phyloP scores from a whole-genome alignment of 2,329 filamentous ascomycete genomes.

The Cryphonectria japonica region DNA sequence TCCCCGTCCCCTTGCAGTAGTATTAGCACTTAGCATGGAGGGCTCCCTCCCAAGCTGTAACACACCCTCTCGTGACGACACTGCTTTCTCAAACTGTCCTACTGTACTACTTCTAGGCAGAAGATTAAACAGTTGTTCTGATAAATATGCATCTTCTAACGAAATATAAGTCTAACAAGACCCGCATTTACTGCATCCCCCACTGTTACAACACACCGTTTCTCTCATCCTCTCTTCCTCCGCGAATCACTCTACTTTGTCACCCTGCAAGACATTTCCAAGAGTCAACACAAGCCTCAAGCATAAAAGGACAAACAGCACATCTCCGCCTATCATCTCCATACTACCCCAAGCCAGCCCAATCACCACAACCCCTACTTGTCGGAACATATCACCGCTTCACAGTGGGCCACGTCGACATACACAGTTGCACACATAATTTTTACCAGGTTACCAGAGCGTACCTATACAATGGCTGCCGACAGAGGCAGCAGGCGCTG shows the following conservation, averaged over 20 bases:
- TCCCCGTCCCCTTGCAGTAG: neutral
- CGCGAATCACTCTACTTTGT: conserved; percentile 17
- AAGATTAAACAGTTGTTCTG: conserved; percentile 12
- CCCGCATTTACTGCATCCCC: conserved; percentile 20
- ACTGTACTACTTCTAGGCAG: conserved; percentile 18
- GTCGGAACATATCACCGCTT: neutral
- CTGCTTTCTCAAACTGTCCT: neutral
- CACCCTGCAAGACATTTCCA: conserved; percentile 20
- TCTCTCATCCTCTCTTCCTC: conserved; percentile 6
- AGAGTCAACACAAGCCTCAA: conserved; percentile 14
- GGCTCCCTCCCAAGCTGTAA: conserved; percentile 24
- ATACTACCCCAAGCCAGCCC: neutral
- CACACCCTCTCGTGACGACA: conserved; percentile 10
- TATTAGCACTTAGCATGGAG: neutral
- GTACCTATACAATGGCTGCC: conserved; percentile 16
- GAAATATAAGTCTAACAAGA: conserved; percentile 19
- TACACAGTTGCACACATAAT: conserved; percentile 8
- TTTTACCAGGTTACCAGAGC: conserved; percentile 2
- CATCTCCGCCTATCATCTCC: conserved; percentile 13
- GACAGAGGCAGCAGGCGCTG: conserved; percentile 5
- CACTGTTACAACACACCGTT: conserved; percentile 16
- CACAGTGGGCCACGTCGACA: conserved; percentile 9
- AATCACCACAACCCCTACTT: neutral
- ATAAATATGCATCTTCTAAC: conserved; percentile 9
- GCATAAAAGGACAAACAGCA: neutral